Conservation (phyloP, 805 yeast species). For the Candida taoyuanica region DNA sequence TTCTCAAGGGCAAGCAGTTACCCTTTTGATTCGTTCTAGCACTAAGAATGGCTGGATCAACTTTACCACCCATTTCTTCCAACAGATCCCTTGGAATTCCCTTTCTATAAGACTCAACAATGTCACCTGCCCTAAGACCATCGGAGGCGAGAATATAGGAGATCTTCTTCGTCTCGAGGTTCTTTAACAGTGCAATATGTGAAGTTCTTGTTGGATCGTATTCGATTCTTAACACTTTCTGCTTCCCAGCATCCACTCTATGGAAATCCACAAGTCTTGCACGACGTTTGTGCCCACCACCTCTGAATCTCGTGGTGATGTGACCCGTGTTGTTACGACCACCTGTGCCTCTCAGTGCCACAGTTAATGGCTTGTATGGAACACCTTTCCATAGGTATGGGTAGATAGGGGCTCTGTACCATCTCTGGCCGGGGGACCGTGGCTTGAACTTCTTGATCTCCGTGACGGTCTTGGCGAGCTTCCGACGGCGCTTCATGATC, state of each 20-base stretch:
- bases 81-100: constrained; percentile 78
- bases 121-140: constrained; percentile 90
- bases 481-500: constrained; percentile 64
- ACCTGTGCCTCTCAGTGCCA: constrained; percentile 63
- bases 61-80: constrained; percentile 82
- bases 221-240: constrained; percentile 81
- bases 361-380: constrained; percentile 73
- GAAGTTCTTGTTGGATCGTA: constrained; percentile 93
- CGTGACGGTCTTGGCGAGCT: constrained; percentile 64
- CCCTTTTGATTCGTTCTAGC: constrained; percentile 89
- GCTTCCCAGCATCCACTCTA: constrained; percentile 64
- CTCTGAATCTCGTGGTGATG: constrained; percentile 90
- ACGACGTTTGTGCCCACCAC: constrained; percentile 94
- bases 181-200: constrained; percentile 83
- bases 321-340: constrained; percentile 90
- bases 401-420: constrained; percentile 85
- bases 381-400: constrained; percentile 83
- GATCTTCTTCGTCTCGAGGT: constrained; percentile 52
- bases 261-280: constrained; percentile 75
- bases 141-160: constrained; percentile 88
- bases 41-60: constrained; percentile 87
- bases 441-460: constrained; percentile 74
- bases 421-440: constrained; percentile 79
- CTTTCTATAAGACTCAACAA: constrained; percentile 80
- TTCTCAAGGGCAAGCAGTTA: constrained; percentile 84